phyloP scores from a whole-genome alignment of 2,329 filamentous ascomycete species.

The Cordyceps cicadae region DNA sequence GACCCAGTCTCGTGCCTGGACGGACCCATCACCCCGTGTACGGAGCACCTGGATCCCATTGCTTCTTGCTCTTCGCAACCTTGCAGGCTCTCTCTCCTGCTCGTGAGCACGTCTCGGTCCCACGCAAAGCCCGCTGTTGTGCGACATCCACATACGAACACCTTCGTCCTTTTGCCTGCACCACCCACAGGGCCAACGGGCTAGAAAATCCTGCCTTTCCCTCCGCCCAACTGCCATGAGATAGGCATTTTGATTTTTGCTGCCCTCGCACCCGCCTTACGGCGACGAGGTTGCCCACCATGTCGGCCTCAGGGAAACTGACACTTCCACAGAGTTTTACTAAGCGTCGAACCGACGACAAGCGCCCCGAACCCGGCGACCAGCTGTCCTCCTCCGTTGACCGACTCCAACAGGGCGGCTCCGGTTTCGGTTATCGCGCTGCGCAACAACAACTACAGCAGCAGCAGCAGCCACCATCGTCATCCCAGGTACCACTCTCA shows the following conservation, averaged over 20 bases:
- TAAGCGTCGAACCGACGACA: neutral
- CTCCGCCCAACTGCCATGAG: neutral
- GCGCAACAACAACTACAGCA: neutral
- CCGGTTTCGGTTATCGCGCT: constrained; percentile 2
- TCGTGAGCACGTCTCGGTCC: neutral
- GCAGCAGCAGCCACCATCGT: constrained; percentile 1
- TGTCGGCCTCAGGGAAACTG: constrained; percentile 6
- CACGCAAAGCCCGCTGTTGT: constrained; percentile 1
- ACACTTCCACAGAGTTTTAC: constrained; percentile 8
- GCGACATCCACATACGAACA: neutral
- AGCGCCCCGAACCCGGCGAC: neutral
- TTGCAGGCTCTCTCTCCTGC: neutral
- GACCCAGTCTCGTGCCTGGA: constrained; percentile 9
- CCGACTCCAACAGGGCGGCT: neutral
- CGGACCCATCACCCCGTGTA: constrained; percentile 4
- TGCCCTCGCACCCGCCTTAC: neutral
- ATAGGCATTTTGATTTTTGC: neutral
- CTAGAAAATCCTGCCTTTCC: neutral
- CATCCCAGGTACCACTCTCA: constrained; percentile 2
- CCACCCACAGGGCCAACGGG: neutral
- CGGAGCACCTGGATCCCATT: neutral
- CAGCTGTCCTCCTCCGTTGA: constrained; percentile 1
- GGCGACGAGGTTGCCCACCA: constrained; percentile 7
- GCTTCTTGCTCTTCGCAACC: neutral
- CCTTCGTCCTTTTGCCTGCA: neutral